Percentiles rank a stretch among this genome's conserved stretches.
Conservation (phyloP, 768 basidiomycete species). For the Amanita phalloides region DNA sequence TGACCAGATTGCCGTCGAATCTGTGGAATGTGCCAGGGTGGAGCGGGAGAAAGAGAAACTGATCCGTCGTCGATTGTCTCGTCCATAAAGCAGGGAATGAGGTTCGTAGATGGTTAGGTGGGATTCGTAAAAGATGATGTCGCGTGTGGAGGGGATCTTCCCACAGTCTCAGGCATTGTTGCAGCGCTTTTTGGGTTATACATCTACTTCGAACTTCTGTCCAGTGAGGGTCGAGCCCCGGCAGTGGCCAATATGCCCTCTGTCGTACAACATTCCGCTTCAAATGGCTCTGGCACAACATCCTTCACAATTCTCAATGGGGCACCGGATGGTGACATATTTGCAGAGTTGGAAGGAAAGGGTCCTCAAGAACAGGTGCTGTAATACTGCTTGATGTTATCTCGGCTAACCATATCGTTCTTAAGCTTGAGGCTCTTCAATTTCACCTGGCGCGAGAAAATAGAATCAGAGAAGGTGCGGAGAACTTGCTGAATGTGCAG, state of each 20-base stretch:
- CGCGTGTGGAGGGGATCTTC: too few relatives aligned
- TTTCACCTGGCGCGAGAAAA: slow-evolving; percentile 65
- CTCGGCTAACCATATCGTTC: background rate
- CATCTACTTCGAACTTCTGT: too few relatives aligned
- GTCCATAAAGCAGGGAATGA: too few relatives aligned
- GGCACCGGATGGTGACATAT: slow-evolving; percentile 8
- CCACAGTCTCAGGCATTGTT: too few relatives aligned
- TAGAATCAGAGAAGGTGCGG: slow-evolving; percentile 85
- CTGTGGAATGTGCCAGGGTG: too few relatives aligned
- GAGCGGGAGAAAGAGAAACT: too few relatives aligned
- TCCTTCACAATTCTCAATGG: slow-evolving; percentile 2
- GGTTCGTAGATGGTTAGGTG: too few relatives aligned
- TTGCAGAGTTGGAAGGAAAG: slow-evolving; percentile 36
- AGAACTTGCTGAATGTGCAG: slow-evolving; percentile 71
- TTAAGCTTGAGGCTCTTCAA: slow-evolving; percentile 57
- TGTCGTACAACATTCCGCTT: background rate
- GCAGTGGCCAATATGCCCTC: background rate
- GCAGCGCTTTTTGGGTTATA: too few relatives aligned
- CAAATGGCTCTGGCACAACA: background rate
- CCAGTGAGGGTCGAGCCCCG: background rate
- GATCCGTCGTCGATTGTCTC: too few relatives aligned
- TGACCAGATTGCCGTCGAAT: too few relatives aligned
- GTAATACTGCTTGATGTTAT: slow-evolving; percentile 3
- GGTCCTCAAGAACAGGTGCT: slow-evolving; percentile 33
- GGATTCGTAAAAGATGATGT: too few relatives aligned